Evolutionary conservation across 2,329 filamentous ascomycete genomes (phyloP), one percentile per base, ranked within the genome.

Genomic region (Penicillium thymicola): DNA sequence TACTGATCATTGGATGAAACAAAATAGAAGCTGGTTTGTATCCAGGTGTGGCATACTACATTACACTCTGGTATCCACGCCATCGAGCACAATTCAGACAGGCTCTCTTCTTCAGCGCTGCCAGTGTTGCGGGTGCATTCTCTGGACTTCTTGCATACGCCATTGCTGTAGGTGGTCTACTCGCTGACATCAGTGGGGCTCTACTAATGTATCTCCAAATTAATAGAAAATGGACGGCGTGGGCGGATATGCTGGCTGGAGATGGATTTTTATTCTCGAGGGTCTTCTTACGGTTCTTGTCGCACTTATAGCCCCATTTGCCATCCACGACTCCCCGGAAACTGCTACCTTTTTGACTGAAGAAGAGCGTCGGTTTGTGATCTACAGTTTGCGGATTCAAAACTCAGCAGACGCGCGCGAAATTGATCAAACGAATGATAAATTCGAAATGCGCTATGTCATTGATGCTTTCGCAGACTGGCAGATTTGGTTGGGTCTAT

Each of bases 181-280:
- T 67, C 5, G 47, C 69, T 3, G 50, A 10, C 67, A 9, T 70
- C 66, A 44, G 2, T 27, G 13, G 11, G 27, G 50, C 40, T 8
- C 8, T 14, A 11, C 16, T 13, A 40, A 49, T 42, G 4, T 23
- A 4, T 46, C 2, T 21, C 13, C 18, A n/a, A 5, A 36, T 41
- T 10, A 18, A 9, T 49, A 74, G 66, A 76, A 79, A 67, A 81
- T 83, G 78, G 75, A 80, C 47, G 80, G 80, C 1, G 70, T 79
- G 5, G 76, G 73, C 4, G 76, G 76, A 7, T 75, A 75, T 45
- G 70, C 70, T 16, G 79, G 78, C 43, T 81, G 79, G 79, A 69
- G 78, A 48, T 80, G 79, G 79, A 78, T 80, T 45, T 79, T 80
- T 57, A 79, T 81, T 38, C 64, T 80, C 13, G 79, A 82, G 61